A percentile compares a stretch with the other conserved stretches of the same genome.
Conservation (phyloP, 2,329 filamentous ascomycete species). For the Mariannaea sp. region DNA sequence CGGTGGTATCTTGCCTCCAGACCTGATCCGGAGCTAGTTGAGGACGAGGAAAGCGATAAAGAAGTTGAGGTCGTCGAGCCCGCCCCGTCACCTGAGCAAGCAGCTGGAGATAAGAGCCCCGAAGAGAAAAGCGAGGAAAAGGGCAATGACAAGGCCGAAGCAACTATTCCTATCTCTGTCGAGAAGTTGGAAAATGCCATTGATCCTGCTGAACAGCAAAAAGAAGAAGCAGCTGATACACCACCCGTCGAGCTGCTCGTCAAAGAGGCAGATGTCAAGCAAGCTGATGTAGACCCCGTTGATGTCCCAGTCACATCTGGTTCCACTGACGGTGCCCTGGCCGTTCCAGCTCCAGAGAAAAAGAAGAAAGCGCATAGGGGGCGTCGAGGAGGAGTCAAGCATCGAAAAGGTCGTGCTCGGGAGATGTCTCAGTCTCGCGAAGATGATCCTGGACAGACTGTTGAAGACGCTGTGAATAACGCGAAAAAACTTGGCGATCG, state of each 20-base stretch:
- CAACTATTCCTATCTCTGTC: not conserved
- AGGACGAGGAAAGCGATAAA: constrained; percentile 27
- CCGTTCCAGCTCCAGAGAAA: constrained; percentile 48
- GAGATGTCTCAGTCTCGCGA: constrained; percentile 56
- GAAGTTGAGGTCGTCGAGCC: constrained; percentile 13
- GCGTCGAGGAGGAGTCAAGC: constrained; percentile 71
- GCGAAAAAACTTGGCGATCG: constrained; percentile 62
- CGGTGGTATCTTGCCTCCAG: constrained; percentile 16
- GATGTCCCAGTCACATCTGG: not conserved
- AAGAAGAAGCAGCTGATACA: constrained; percentile 7
- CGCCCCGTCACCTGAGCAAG: not conserved
- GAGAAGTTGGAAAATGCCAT: not conserved
- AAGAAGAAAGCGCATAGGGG: constrained; percentile 74
- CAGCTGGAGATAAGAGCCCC: constrained; percentile 3
- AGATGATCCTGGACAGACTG: constrained; percentile 52
- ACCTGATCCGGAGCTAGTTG: constrained; percentile 11
- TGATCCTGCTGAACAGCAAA: constrained; percentile 5
- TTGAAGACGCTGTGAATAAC: constrained; percentile 66
- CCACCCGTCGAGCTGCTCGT: not conserved
- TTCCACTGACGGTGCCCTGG: constrained; percentile 11
- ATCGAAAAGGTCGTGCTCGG: constrained; percentile 62
- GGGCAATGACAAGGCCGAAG: constrained; percentile 1
- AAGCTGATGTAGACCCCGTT: not conserved
- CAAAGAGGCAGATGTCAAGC: not conserved
- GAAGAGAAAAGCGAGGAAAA: constrained; percentile 9